A percentile compares a stretch with the other conserved stretches of the same genome.
phyloP scores from a whole-genome alignment of 306 rosid species.

The Trichosanthes cucumerina region DNA sequence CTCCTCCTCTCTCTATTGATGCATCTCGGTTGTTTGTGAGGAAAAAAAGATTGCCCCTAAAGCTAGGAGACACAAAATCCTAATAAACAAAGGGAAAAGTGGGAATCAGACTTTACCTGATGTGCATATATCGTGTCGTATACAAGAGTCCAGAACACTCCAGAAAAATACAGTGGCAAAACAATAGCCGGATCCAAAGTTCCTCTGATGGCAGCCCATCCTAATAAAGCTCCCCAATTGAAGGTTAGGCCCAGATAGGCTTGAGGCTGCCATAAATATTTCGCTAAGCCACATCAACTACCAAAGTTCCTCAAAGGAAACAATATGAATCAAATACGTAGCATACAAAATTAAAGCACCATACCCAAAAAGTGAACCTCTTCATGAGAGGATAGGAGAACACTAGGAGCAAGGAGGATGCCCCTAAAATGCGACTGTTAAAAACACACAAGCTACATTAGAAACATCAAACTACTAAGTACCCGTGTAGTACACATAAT shows the following conservation, averaged over 20 bases:
- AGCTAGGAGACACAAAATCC: background rate
- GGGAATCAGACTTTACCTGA: constrained; percentile 45
- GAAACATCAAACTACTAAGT: background rate
- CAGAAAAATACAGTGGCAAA: constrained; percentile 72
- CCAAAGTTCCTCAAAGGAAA: background rate
- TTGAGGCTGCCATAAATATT: constrained; percentile 61
- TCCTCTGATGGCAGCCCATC: constrained; percentile 87
- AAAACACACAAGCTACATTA: constrained; percentile 12
- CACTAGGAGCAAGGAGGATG: constrained; percentile 81
- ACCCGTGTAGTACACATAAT: background rate
- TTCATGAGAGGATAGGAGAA: constrained; percentile 95
- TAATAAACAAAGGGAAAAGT: background rate
- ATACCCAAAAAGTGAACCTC: constrained; percentile 89
- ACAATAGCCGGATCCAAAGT: constrained; percentile 66
- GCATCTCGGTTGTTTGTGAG: background rate
- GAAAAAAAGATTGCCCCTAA: background rate
- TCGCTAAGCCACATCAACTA: background rate
- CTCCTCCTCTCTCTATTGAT: background rate
- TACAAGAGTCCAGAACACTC: constrained; percentile 89
- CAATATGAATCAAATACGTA: background rate
- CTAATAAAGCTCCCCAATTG: constrained; percentile 93
- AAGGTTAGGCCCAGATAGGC: constrained; percentile 84
- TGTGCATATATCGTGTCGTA: constrained; percentile 94
- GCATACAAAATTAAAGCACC: background rate
- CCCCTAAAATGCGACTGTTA: constrained; percentile 70